phyloP scores from a whole-genome alignment of 371 early-diverging fungal genomes.

The Lichtheimia corymbifera region DNA sequence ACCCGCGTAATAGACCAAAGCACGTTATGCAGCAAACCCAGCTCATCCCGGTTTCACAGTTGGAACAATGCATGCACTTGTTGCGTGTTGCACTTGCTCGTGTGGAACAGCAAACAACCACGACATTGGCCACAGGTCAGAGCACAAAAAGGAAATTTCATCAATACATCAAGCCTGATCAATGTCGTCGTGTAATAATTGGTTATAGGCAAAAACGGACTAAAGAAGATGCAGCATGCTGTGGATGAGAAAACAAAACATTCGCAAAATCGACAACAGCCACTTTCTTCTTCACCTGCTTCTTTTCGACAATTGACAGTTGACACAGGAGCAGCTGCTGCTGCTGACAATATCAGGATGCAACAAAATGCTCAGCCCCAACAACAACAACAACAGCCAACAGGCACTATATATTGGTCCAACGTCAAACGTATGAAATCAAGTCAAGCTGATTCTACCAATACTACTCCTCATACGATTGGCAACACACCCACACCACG shows the following conservation, averaged over 20 bases:
- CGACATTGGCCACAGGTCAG: no score
- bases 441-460: neutral
- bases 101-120: constrained; percentile 46
- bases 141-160: no score
- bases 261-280: constrained; percentile 10
- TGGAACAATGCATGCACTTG: constrained; percentile 84
- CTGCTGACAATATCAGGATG: neutral
- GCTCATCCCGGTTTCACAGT: constrained; percentile 69
- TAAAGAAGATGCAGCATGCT: constrained; percentile 4
- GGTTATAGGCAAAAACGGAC: no score
- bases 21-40: constrained; percentile 53
- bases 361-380: no score
- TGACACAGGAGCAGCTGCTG: neutral
- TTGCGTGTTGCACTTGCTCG: constrained; percentile 77
- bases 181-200: no score
- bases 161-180: no score
- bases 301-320: neutral
- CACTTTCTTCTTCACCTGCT: constrained; percentile 12
- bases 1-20: constrained; percentile 14
- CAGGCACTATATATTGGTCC: constrained; percentile 1
- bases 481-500: constrained; percentile 2
- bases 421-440: constrained; percentile 12
- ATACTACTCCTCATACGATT: neutral
- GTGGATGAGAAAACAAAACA: no score
- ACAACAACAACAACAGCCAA: no score